Percentiles rank a stretch among this genome's conserved stretches.
phyloP scores from a whole-genome alignment of 495 filamentous ascomycete genomes.

The Paragyromitra xinjiangensis region DNA sequence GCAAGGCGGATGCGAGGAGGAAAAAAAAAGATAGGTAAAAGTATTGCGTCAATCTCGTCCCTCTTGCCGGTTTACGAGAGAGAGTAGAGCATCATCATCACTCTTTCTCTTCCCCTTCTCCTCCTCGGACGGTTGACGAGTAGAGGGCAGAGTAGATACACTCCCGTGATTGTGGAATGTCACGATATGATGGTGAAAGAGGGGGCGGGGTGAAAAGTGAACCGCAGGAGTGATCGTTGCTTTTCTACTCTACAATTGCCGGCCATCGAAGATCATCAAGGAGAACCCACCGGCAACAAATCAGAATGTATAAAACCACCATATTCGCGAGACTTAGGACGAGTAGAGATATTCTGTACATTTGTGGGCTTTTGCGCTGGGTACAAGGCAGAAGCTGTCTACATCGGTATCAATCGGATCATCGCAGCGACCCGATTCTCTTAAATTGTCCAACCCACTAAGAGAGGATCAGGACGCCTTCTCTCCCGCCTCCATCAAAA shows the following conservation, averaged over 20 bases:
- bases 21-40: constrained; percentile 19
- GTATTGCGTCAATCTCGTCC: constrained; percentile 18
- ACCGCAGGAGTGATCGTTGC: constrained; percentile 32
- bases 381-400: constrained; percentile 35
- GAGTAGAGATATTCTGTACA: constrained; percentile 45
- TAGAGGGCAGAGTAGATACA: background rate
- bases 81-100: background rate
- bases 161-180: constrained; percentile 32
- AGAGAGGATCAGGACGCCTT: constrained; percentile 5
- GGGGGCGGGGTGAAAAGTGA: background rate
- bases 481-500: background rate
- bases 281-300: constrained; percentile 22
- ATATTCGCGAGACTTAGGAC: background rate
- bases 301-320: constrained; percentile 40
- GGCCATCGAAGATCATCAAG: constrained; percentile 38
- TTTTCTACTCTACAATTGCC: constrained; percentile 34
- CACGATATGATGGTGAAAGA: constrained; percentile 21
- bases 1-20: constrained; percentile 1
- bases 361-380: constrained; percentile 17
- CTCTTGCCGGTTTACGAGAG: constrained; percentile 1
- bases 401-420: constrained; percentile 40
- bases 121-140: constrained; percentile 27
- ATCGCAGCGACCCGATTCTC: constrained; percentile 20
- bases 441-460: constrained; percentile 1
- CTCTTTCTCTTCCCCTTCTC: constrained; percentile 5